Evolutionary conservation across 2,329 filamentous ascomycete species (phyloP).

Genomic region (Paracoccidioides brasiliensis): DNA sequence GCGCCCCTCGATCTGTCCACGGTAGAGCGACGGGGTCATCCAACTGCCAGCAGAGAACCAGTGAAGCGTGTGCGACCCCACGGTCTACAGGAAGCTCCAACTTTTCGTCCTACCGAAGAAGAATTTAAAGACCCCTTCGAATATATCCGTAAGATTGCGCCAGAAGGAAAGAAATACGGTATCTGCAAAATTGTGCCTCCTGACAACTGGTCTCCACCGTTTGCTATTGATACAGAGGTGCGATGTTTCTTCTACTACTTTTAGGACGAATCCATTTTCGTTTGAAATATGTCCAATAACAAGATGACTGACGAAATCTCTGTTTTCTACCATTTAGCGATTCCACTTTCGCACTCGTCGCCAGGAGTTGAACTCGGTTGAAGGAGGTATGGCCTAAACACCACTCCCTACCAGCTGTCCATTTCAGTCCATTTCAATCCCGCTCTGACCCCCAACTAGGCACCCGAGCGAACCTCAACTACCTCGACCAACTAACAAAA

Average conservation of each 20-base stretch:
- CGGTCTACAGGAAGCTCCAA: constrained; percentile 77
- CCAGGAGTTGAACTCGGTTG: constrained; percentile 92
- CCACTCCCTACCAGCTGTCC: constrained; percentile 24
- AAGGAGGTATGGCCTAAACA: constrained; percentile 58
- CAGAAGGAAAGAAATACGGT: constrained; percentile 75
- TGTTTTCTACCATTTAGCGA: constrained; percentile 43
- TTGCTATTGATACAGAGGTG: constrained; percentile 96
- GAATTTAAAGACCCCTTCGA: constrained; percentile 91
- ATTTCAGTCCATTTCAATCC: constrained; percentile 13
- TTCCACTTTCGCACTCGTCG: constrained; percentile 95
- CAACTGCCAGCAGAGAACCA: constrained; percentile 61
- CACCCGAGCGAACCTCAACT: constrained; percentile 88
- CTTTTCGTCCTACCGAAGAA: constrained; percentile 77
- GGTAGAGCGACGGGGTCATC: constrained; percentile 80
- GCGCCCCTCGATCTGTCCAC: constrained; percentile 69
- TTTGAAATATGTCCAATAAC: not conserved
- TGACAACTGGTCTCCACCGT: constrained; percentile 83
- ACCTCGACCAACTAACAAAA: constrained; percentile 86
- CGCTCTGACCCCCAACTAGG: constrained; percentile 43
- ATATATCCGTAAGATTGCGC: constrained; percentile 83
- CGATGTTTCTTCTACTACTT: constrained; percentile 16
- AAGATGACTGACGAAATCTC: constrained; percentile 17
- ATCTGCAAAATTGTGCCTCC: constrained; percentile 94
- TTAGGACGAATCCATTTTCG: not conserved
- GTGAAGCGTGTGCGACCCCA: constrained; percentile 69